Percentiles rank a stretch among this genome's conserved stretches.
Evolutionary conservation across 345 rosid genomes (phyloP).

Genomic region (Mallotus nudiflorus): DNA sequence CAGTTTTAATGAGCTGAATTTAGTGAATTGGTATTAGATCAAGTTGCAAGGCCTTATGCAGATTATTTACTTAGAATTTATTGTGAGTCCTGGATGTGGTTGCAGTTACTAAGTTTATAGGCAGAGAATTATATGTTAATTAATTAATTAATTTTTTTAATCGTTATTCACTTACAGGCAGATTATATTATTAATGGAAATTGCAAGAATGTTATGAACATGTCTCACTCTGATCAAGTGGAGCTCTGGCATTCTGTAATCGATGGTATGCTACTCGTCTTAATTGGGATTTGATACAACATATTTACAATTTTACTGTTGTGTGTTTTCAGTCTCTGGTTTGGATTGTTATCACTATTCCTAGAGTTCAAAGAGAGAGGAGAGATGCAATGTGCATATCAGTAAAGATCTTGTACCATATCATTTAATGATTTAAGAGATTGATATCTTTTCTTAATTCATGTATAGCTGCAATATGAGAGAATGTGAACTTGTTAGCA

Average conservation of each 20-base stretch:
- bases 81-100: not conserved
- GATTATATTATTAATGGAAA: slow-evolving; percentile 87
- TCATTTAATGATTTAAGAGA: no score
- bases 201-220: slow-evolving; percentile 93
- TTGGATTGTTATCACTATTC: not conserved
- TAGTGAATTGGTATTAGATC: not conserved
- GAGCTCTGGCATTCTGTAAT: slow-evolving; percentile 83
- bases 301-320: not conserved
- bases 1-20: slow-evolving; percentile 5
- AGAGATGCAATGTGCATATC: not conserved
- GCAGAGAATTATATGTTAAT: not conserved
- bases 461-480: not conserved
- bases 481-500: not conserved
- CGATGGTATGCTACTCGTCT: slow-evolving; percentile 55
- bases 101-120: not conserved
- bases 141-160: slow-evolving; percentile 1
- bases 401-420: not conserved
- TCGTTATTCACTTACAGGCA: slow-evolving; percentile 55
- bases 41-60: no score
- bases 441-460: not conserved
- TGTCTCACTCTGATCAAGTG: slow-evolving; percentile 91
- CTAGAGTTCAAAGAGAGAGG: not conserved
- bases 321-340: not conserved
- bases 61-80: no score
- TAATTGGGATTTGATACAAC: not conserved